A percentile compares a stretch with the other conserved stretches of the same genome.
These are phyloP conservation scores for Xylaria polymorpha DNA, from an alignment of 2,329 filamentous ascomycete genomes.

Conservation along the genomic window DNA sequence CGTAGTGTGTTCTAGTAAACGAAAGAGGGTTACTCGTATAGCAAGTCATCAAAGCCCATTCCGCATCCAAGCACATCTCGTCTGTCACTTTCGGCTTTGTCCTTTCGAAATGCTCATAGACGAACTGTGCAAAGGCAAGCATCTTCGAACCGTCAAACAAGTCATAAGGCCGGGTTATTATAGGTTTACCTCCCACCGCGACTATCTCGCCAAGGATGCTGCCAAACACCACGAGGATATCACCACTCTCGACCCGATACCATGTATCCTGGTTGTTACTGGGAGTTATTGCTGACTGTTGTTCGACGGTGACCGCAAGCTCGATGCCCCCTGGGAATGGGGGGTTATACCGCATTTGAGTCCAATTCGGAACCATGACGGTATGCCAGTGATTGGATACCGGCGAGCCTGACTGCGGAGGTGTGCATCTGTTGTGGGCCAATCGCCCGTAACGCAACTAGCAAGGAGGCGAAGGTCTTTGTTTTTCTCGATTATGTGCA, in stretches of 20 bases:
- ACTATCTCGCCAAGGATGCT: background rate
- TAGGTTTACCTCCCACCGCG: background rate
- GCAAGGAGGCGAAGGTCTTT: background rate
- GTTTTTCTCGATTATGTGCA: constrained; percentile 3
- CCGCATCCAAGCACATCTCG: background rate
- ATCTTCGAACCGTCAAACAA: constrained; percentile 2
- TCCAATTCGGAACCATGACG: constrained; percentile 1
- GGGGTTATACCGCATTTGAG: background rate
- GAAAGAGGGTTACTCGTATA: background rate
- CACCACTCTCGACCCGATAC: background rate
- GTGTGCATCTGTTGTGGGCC: background rate
- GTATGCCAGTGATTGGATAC: constrained; percentile 2
- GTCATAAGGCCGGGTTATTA: constrained; percentile 2
- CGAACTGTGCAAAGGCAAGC: background rate
- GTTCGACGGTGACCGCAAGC: background rate
- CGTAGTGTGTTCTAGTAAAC: background rate
- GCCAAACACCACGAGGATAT: background rate
- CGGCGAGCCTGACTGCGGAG: background rate
- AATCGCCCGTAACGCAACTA: background rate
- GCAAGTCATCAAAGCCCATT: constrained; percentile 4
- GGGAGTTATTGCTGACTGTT: background rate
- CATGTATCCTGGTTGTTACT: background rate
- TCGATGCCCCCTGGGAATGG: constrained; percentile 5
- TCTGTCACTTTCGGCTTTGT: background rate
- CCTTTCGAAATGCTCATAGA: background rate